Percentiles rank a stretch among this genome's conserved stretches.
phyloP scores from a whole-genome alignment of 1,139 yeast genomes.

The Zygosaccharomyces sapae region DNA sequence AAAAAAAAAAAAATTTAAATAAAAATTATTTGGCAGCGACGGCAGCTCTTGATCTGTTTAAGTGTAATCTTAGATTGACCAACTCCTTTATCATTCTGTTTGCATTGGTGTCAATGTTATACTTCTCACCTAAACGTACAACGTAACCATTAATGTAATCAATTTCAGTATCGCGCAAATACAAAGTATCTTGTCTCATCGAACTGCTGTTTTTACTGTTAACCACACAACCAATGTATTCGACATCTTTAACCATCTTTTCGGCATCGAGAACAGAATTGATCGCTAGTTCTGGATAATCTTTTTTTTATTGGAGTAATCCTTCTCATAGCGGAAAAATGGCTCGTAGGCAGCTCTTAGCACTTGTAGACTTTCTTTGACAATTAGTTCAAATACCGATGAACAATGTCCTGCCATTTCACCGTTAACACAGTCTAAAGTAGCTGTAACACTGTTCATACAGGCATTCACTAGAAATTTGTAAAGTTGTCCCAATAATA shows the following conservation, averaged over 20 bases:
- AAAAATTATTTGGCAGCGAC: constrained; percentile 10
- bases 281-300: constrained; percentile 27
- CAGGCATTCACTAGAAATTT: constrained; percentile 77
- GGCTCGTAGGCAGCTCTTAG: constrained; percentile 34
- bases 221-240: constrained; percentile 45
- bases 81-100: constrained; percentile 36
- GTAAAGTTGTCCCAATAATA: constrained; percentile 62
- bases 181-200: constrained; percentile 77
- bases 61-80: constrained; percentile 35
- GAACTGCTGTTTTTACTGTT: constrained; percentile 66
- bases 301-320: constrained; percentile 34
- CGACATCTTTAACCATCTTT: constrained; percentile 44
- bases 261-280: constrained; percentile 41
- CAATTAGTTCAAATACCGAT: constrained; percentile 44
- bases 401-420: constrained; percentile 46
- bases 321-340: constrained; percentile 30
- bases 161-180: constrained; percentile 64
- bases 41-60: constrained; percentile 27
- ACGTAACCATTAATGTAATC: constrained; percentile 77
- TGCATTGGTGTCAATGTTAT: constrained; percentile 30
- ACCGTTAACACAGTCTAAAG: constrained; percentile 73
- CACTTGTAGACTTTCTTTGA: constrained; percentile 46
- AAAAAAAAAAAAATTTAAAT: constrained; percentile 1
- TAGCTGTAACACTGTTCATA: constrained; percentile 77
- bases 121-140: constrained; percentile 43